These are phyloP conservation scores for Elymus sibiricus DNA, from an alignment of 176 grass and related monocot species.

Conservation along the genomic window DNA sequence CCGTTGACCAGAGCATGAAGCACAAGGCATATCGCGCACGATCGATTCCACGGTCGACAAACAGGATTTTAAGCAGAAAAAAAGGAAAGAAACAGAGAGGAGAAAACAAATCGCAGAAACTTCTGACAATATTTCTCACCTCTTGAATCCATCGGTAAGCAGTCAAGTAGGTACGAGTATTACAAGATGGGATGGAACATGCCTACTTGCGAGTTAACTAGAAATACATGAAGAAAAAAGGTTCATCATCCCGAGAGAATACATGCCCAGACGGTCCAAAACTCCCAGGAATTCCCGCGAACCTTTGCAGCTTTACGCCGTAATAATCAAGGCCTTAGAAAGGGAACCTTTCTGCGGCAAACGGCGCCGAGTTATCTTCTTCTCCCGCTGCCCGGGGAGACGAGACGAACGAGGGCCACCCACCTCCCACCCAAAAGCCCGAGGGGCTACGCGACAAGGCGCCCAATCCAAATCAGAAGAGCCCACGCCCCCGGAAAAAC, in stretches of 20 bases:
- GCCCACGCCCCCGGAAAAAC: background rate
- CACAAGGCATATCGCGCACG: background rate
- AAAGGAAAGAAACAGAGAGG: too few relatives aligned
- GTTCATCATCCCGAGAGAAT: constrained; percentile 17
- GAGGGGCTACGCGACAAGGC: constrained; percentile 26
- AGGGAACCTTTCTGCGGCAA: background rate
- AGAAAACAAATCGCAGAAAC: background rate
- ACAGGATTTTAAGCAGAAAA: too few relatives aligned
- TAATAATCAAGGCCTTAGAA: background rate
- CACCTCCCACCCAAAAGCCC: constrained; percentile 13
- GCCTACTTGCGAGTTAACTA: background rate
- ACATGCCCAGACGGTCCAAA: background rate
- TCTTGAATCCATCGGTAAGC: background rate
- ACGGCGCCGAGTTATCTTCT: constrained; percentile 9
- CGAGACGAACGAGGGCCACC: constrained; percentile 20
- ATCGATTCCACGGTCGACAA: too few relatives aligned
- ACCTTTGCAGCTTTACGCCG: background rate
- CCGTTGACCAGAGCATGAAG: background rate
- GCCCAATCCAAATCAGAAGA: background rate
- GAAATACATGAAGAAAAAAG: background rate
- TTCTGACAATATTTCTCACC: background rate
- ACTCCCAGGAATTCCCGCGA: background rate
- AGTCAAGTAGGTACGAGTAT: background rate
- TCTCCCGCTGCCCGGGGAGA: background rate
- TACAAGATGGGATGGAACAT: background rate